These are phyloP conservation scores for Ustilago crameri DNA, from an alignment of 1,284 basidiomycete genomes.

Conservation along the genomic window DNA sequence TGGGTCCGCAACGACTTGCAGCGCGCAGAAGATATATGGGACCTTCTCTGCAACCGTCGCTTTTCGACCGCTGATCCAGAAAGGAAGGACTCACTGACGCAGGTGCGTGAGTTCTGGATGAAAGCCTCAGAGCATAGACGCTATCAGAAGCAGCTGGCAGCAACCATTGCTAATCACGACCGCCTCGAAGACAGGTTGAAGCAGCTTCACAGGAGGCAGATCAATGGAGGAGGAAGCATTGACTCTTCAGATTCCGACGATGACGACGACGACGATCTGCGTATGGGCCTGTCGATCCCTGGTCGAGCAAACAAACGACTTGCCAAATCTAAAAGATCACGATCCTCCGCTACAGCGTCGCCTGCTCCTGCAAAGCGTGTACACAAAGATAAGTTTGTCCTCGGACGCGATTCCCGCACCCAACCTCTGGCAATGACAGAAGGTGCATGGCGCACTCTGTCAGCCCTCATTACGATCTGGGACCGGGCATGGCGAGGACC, in stretches of 20 bases:
- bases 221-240: background rate
- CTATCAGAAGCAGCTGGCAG: conserved; percentile 31
- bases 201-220: conserved; percentile 21
- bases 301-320: conserved; percentile 9
- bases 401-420: background rate
- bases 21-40: conserved; percentile 38
- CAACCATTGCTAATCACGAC: conserved; percentile 1
- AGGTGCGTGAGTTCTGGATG: conserved; percentile 48
- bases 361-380: conserved; percentile 14
- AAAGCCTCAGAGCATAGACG: conserved; percentile 18
- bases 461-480: conserved; percentile 34
- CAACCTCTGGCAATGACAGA: conserved; percentile 24
- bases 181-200: conserved; percentile 32
- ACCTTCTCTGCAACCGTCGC: conserved; percentile 24
- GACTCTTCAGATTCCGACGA: conserved; percentile 17
- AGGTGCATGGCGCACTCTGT: conserved; percentile 43
- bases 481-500: conserved; percentile 3
- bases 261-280: conserved; percentile 12
- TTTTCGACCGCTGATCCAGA: conserved; percentile 1
- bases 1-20: conserved; percentile 26
- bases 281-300: conserved; percentile 1
- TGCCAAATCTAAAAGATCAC: conserved; percentile 1
- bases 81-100: background rate
- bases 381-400: background rate
- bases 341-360: conserved; percentile 1